A percentile compares a stretch with the other conserved stretches of the same genome.
phyloP scores from a whole-genome alignment of 805 yeast genomes.

The Tetrapisispora nanseiensis region DNA sequence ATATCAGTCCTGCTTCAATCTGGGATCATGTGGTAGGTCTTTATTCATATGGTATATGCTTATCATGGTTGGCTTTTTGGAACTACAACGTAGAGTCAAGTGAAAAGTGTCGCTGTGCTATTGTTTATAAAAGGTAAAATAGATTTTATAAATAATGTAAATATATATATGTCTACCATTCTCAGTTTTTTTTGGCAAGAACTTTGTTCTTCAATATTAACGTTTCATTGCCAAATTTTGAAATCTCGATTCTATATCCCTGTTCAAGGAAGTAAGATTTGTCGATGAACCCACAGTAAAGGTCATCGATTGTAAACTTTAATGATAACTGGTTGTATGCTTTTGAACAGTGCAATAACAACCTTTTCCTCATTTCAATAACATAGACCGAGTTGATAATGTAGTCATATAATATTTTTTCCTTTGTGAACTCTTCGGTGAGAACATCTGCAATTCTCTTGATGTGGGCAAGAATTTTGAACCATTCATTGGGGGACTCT shows the following conservation, averaged over 20 bases:
- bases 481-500: slow-evolving; percentile 10
- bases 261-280: not conserved
- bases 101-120: too few species aligned
- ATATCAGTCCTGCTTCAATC: too few species aligned
- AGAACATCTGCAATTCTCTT: not conserved
- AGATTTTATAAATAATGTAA: too few species aligned
- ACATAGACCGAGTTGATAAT: slow-evolving; percentile 9
- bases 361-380: slow-evolving; percentile 10
- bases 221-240: not conserved
- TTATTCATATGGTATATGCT: too few species aligned
- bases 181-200: too few species aligned
- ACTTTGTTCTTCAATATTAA: not conserved
- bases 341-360: not conserved
- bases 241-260: not conserved
- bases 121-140: too few species aligned
- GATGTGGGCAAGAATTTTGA: slow-evolving; percentile 4
- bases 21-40: too few species aligned
- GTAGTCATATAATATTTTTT: slow-evolving; percentile 6
- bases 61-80: too few species aligned
- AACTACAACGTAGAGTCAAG: too few species aligned
- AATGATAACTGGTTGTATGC: not conserved
- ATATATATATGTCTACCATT: too few species aligned
- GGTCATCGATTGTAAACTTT: not conserved
- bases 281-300: not conserved
- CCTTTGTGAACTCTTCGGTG: not conserved